Evolutionary conservation across 2,329 filamentous ascomycete genomes (phyloP).

Genomic region (Gaeumannomyces tritici): DNA sequence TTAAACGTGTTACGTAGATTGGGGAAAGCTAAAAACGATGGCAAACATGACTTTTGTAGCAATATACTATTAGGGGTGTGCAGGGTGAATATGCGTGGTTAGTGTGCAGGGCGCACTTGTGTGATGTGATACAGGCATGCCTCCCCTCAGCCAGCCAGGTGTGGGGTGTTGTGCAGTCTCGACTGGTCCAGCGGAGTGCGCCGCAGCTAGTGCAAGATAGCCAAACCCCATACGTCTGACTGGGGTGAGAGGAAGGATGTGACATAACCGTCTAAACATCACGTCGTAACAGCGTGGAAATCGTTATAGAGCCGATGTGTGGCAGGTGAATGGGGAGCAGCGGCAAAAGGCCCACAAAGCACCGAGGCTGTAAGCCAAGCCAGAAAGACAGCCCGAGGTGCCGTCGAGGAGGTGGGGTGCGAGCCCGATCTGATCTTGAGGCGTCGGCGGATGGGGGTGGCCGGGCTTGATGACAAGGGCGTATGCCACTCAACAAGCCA

Average conservation of each 20-base stretch:
- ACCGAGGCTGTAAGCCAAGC: background rate
- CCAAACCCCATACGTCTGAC: background rate
- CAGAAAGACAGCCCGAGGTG: too few species aligned
- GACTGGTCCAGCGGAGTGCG: background rate
- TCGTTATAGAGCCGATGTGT: background rate
- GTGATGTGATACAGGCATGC: background rate
- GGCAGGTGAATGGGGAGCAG: background rate
- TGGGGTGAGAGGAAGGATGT: background rate
- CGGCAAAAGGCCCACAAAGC: background rate
- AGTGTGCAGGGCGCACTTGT: background rate
- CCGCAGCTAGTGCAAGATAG: background rate
- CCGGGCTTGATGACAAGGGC: background rate
- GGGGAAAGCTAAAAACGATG: background rate
- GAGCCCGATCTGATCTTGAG: background rate
- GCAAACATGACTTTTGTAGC: background rate
- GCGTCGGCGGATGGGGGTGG: background rate
- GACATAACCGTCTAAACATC: slow-evolving; percentile 5
- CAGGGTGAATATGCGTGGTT: background rate
- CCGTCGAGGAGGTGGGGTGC: background rate
- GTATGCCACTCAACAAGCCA: background rate
- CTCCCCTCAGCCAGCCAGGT: background rate
- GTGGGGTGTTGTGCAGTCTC: background rate
- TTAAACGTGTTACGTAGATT: background rate
- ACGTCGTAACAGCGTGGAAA: slow-evolving; percentile 5
- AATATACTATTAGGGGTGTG: background rate